Base-by-base conservation (phyloP, 352 stramenopile genomes). In the Phytophthora multivora region DNA sequence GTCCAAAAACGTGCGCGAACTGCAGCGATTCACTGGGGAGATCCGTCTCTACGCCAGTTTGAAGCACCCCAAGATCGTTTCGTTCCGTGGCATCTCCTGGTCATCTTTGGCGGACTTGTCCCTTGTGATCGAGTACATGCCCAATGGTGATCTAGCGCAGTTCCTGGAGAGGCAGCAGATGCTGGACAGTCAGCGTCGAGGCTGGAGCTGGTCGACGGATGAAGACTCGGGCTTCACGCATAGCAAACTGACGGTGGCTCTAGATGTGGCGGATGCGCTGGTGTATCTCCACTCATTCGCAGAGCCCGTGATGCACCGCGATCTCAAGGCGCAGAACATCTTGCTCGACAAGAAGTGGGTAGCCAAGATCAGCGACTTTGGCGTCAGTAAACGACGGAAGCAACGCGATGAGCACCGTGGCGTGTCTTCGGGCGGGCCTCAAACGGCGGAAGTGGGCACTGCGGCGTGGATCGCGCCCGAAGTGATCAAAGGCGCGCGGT, bases 291-390 rank as follows among this genome's bases (percentile, higher is more conserved):
- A 84, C 51, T 75, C 65, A 16, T 71, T 79, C 35, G 64, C 62
- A 15, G 62, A 68, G 18, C 62, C 62, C 4, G 66, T 89, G 4
- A 79, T 87, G 42, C 79, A 89, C 26, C 79, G 77, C 45, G 79
- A 89, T 49, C 25, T 89, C 25, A 89, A 89, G 45, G 67, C 79
- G 5, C 65, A 80, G 53, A 89, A 87, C 43, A 75, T 89, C 43
- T 51, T 89, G 23, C 42, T 89, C 12, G 79, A 59, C 52, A 77
- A 68, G 25, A 73, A 72, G 36, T 74, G 62, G 68, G 61, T 76
- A 11, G 73, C 77, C 42, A 89, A 87, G 52, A 56, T 87, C 30
- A 83, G 69, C 18, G 79, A 89, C 50, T 89, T 89, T 67, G 77
- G 77, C n/a, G 66, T 80, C 10, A 86, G 76, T 46, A 77, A 76